Evolutionary conservation across 1,284 basidiomycete genomes (phyloP).

Genomic region (Leccinum discolor): DNA sequence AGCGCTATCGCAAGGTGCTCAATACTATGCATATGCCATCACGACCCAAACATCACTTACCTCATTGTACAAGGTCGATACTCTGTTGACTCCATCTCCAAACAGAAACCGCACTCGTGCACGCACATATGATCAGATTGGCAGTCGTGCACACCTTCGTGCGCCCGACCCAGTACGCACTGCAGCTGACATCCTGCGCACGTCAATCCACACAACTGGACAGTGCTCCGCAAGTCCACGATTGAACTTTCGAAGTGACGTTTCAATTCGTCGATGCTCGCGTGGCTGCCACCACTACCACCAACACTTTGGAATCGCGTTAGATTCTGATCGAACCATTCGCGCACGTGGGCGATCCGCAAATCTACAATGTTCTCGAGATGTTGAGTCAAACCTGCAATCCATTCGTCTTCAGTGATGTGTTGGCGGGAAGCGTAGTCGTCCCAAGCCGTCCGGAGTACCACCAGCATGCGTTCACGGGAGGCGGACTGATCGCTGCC

Average conservation of each 20-base stretch:
- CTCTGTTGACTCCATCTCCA: slow-evolving; percentile 32
- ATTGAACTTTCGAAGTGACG: slow-evolving; percentile 42
- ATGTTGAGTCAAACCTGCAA: slow-evolving; percentile 28
- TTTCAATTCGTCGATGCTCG: slow-evolving; percentile 47
- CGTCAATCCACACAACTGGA: slow-evolving; percentile 49
- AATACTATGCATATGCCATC: neutral
- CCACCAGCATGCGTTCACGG: slow-evolving; percentile 31
- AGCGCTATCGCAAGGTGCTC: slow-evolving; percentile 37
- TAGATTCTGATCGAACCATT: slow-evolving; percentile 53
- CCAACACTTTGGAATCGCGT: slow-evolving; percentile 40
- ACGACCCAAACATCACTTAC: slow-evolving; percentile 32
- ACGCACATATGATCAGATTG: slow-evolving; percentile 47
- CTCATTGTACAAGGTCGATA: slow-evolving; percentile 41
- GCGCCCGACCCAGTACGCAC: slow-evolving; percentile 46
- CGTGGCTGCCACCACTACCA: slow-evolving; percentile 21
- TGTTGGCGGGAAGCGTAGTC: slow-evolving; percentile 31
- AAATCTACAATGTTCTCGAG: slow-evolving; percentile 17
- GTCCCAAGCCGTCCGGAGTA: slow-evolving; percentile 37
- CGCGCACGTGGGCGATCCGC: slow-evolving; percentile 45
- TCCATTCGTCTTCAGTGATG: slow-evolving; percentile 42
- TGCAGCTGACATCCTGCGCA: slow-evolving; percentile 49
- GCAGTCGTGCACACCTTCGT: slow-evolving; percentile 51
- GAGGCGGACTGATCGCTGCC: slow-evolving; percentile 16
- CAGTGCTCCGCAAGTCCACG: slow-evolving; percentile 44
- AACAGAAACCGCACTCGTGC: slow-evolving; percentile 43